phyloP scores from a whole-genome alignment of 2,329 filamentous ascomycete species.

The Alternaria sp. region DNA sequence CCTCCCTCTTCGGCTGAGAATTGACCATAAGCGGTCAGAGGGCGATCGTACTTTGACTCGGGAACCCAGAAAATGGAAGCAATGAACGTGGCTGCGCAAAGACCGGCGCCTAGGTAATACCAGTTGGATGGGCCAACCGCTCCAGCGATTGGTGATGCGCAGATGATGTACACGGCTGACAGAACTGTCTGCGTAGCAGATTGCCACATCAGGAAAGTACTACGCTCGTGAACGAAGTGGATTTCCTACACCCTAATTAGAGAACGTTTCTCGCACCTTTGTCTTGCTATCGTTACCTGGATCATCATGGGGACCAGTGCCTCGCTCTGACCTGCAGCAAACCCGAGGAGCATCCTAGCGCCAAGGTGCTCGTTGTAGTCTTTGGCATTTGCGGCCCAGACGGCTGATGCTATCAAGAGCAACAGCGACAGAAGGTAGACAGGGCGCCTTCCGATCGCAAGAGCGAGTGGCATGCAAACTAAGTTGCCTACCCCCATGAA shows the following conservation, averaged over 20 bases:
- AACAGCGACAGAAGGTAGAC: slow-evolving; percentile 25
- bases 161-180: slow-evolving; percentile 48
- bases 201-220: slow-evolving; percentile 51
- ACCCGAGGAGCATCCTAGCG: slow-evolving; percentile 47
- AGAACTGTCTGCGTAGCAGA: slow-evolving; percentile 50
- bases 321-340: slow-evolving; percentile 53
- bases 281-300: slow-evolving; percentile 13
- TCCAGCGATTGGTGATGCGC: slow-evolving; percentile 52
- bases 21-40: slow-evolving; percentile 43
- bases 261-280: background rate
- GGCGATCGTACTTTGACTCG: slow-evolving; percentile 53
- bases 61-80: slow-evolving; percentile 51
- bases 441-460: slow-evolving; percentile 28
- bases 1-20: slow-evolving; percentile 5
- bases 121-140: slow-evolving; percentile 52
- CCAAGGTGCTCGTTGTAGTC: slow-evolving; percentile 44
- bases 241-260: slow-evolving; percentile 24
- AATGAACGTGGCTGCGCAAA: slow-evolving; percentile 45
- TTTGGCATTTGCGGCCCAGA: slow-evolving; percentile 18
- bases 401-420: slow-evolving; percentile 11
- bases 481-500: slow-evolving; percentile 34
- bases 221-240: slow-evolving; percentile 55
- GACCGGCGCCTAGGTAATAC: slow-evolving; percentile 51
- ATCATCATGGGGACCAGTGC: slow-evolving; percentile 53
- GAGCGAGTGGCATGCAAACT: slow-evolving; percentile 25